phyloP scores from a whole-genome alignment of 306 rosid genomes.

The Psophocarpus tetragonolobus region DNA sequence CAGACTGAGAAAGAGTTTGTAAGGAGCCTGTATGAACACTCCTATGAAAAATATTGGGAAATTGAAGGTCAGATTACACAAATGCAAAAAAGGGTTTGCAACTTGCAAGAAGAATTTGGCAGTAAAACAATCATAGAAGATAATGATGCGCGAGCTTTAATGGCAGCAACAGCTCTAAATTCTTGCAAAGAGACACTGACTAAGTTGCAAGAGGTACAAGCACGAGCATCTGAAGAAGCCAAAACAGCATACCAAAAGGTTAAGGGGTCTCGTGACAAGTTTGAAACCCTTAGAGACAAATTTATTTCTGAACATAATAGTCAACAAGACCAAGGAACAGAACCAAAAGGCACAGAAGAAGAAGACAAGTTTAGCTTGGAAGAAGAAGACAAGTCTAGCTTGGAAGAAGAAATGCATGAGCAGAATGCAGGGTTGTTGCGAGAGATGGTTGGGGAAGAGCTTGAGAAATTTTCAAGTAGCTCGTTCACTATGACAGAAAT shows the following conservation, averaged over 20 bases:
- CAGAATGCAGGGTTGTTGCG: constrained; percentile 22
- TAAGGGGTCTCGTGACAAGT: constrained; percentile 49
- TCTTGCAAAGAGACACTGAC: constrained; percentile 70
- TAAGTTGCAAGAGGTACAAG: constrained; percentile 58
- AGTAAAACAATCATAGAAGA: constrained; percentile 59
- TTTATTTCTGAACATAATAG: constrained; percentile 34
- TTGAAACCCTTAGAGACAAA: constrained; percentile 48
- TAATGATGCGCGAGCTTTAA: constrained; percentile 73
- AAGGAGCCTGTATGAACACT: constrained; percentile 68
- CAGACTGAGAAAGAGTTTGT: constrained; percentile 96
- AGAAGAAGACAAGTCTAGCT: constrained; percentile 34
- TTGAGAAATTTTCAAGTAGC: constrained; percentile 44
- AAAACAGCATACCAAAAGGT: constrained; percentile 49
- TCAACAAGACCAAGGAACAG: constrained; percentile 22
- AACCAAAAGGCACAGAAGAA: constrained; percentile 37
- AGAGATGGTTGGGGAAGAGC: constrained; percentile 44
- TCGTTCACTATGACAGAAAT: constrained; percentile 59
- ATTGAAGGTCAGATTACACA: constrained; percentile 61
- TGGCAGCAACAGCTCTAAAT: constrained; percentile 79
- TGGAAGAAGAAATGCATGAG: constrained; percentile 42
- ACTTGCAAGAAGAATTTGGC: constrained; percentile 73
- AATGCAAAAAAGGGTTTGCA: constrained; percentile 65
- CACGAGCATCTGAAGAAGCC: constrained; percentile 59
- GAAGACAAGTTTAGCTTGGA: constrained; percentile 35
- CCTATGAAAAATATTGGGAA: constrained; percentile 71